These are phyloP conservation scores for Podospora pseudopauciseta DNA, from an alignment of 495 filamentous ascomycete genomes.

Conservation along the genomic window DNA sequence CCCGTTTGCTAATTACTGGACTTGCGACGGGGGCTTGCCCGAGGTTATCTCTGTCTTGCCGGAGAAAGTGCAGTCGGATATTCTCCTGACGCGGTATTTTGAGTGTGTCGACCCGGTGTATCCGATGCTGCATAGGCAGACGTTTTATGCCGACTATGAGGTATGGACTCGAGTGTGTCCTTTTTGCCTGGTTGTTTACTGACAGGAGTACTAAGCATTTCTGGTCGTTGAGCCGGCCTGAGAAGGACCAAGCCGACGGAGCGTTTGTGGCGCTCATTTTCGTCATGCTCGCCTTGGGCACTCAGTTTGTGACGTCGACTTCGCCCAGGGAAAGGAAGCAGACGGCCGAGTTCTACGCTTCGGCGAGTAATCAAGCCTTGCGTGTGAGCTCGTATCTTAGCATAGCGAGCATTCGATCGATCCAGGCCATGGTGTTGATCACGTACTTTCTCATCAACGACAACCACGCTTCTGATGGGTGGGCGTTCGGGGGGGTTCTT, in stretches of 20 bases:
- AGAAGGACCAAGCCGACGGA: conserved; percentile 53
- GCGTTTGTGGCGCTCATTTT: conserved; percentile 63
- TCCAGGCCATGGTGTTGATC: conserved; percentile 71
- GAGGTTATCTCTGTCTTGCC: conserved; percentile 69
- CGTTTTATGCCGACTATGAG: conserved; percentile 67
- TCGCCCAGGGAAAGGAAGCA: conserved; percentile 55
- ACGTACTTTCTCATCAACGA: conserved; percentile 77
- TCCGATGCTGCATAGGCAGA: conserved; percentile 64
- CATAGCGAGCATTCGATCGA: conserved; percentile 59
- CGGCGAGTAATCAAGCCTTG: conserved; percentile 66
- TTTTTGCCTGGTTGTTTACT: not conserved
- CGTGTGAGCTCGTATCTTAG: conserved; percentile 66
- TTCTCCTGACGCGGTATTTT: conserved; percentile 64
- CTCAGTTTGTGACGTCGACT: conserved; percentile 62
- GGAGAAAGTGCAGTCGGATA: conserved; percentile 66
- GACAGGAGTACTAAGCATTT: conserved; percentile 39
- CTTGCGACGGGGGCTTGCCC: conserved; percentile 62
- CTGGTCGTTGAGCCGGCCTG: conserved; percentile 52
- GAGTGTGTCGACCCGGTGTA: conserved; percentile 72
- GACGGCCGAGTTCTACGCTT: conserved; percentile 72
- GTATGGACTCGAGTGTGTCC: not conserved
- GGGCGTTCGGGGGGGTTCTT: conserved; percentile 68
- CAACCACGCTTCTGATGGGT: conserved; percentile 70
- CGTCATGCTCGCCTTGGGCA: conserved; percentile 66
- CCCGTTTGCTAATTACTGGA: conserved; percentile 75